Evolutionary conservation across 2,329 filamentous ascomycete genomes (phyloP), one percentile per base, ranked within the genome.

Genomic region (Penicillium sp.): DNA sequence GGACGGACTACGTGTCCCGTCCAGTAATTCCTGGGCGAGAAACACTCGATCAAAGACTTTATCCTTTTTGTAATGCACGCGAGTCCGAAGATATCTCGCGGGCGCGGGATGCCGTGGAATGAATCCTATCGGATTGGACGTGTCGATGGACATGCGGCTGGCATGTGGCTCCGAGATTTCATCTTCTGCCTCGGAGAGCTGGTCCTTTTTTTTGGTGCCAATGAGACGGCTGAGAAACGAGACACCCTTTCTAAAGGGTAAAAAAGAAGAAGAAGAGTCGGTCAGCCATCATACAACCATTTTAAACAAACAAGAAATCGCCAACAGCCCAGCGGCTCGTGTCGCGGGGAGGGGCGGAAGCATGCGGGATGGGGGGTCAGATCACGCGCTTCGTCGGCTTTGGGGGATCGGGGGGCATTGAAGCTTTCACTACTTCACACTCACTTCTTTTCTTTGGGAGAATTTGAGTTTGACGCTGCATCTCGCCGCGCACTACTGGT

Each of bases 151-250:
- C 80, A 89, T 90, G 66, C 92, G 86, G 67, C 87, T 85, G 65
- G 85, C 85, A 54, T 87, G 89, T 51, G 87, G 76, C 69, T 93
- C 91, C 1, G 90, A 92, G 70, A 86, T 88, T 77, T 89, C 87
- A 70, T 82, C 80, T 58, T 79, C 76, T 45, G 73, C 66, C 38
- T 85, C 83, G 30, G 84, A 80, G 46, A 65, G 42, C 16, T 71
- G 67, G 62, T 87, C 86, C 73, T 90, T 92, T 77, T 90, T 96
- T 80, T 92, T 93, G 62, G 83, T 84, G 63, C 85, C 84, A 70
- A 91, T 90, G 76, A 98, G 84, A 57, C 93, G 90, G 76, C 92
- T 96, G 30, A 99, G 85, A 74, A 99, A 97, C 14, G 93, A 97
- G 19, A 90, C 87, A 30, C 91, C 89, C 80, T 97, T 97, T 77